Evolutionary conservation across 2,329 filamentous ascomycete species (phyloP), one percentile per base, ranked within the genome.

Genomic region (Cladosporium cucumerinum): DNA sequence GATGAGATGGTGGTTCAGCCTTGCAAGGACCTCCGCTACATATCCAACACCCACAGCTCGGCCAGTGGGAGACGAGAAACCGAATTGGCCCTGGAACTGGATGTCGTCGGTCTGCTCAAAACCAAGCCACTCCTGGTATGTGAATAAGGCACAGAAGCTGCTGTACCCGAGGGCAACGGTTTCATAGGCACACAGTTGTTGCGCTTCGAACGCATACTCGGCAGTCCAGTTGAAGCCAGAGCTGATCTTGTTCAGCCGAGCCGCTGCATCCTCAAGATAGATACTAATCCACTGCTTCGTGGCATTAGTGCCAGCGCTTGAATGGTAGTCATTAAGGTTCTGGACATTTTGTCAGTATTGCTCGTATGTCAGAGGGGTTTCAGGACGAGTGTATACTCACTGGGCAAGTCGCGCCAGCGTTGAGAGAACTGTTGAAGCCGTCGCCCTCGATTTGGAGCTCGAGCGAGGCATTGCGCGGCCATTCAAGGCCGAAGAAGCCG

Each of bases 151-250:
- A 72, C 90, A 93, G 79, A 91, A 93, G 10, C 82, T 82, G 69
- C 88, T 91, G 78, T 87, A 93, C n/a, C 90, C 90, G 65, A 89
- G 87, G 1, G 88, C 87, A 18, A 91, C 84, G 0, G 89, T 92
- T 75, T 93, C 90, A 72, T 93, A 93, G 0, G 90, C 87, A 70
- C 90, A 93, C 73, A 93, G 82, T 2, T 82, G 87, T 75, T 93
- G 90, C 0, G 87, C 87, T 21, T 88, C 85, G 75, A 88, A 90
- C 0, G 84, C 84, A 71, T 90, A 87, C 3, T 81, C 75, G 3
- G 85, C 59, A 0, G 85, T 88, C 87, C 89, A 91, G 62, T 89
- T 84, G 72, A 77, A 77, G 36, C 67, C 73, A 5, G 71, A 66
- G 14, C 71, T 69, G 14, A 71, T 61, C 5, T 78, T 75, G 34